phyloP scores from a whole-genome alignment of 495 filamentous ascomycete genomes.

The Astrothelium subdiscretum region DNA sequence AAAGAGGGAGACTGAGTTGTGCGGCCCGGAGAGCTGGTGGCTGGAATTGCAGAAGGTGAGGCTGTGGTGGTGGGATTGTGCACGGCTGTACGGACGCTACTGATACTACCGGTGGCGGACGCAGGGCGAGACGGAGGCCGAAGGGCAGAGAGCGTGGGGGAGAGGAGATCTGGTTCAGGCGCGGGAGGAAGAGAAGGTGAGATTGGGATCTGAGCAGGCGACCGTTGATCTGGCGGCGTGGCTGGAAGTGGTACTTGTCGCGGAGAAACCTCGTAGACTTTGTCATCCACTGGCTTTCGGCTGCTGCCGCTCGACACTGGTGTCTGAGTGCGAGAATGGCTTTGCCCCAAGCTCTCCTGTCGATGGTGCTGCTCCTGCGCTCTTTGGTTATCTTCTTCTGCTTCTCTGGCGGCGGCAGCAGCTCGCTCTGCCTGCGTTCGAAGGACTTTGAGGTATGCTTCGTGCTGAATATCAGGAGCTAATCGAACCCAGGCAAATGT shows the following conservation, averaged over 20 bases:
- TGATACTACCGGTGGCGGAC: not conserved
- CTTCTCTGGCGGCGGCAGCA: not conserved
- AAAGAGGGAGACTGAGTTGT: not conserved
- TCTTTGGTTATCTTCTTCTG: not conserved
- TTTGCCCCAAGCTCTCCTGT: not conserved
- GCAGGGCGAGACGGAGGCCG: not conserved
- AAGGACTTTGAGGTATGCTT: not conserved
- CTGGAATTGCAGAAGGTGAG: conserved; percentile 6
- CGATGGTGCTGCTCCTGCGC: not conserved
- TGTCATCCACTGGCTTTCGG: not conserved
- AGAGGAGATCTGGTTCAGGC: not conserved
- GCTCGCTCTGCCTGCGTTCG: not conserved
- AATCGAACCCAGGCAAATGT: conserved; percentile 74
- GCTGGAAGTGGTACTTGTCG: not conserved
- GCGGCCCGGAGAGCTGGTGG: conserved; percentile 7
- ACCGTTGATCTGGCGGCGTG: not conserved
- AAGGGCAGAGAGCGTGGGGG: not conserved
- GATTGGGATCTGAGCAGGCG: not conserved
- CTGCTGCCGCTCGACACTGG: not conserved
- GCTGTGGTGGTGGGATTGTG: not conserved
- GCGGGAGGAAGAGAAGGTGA: not conserved
- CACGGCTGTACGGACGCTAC: not conserved
- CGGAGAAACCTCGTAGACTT: not conserved
- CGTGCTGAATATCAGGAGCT: conserved; percentile 15
- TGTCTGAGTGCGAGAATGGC: not conserved